A percentile compares a stretch with the other conserved stretches of the same genome.
These are phyloP conservation scores for Cardiospermum halicacabum DNA, from an alignment of 345 rosid species.

Conservation along the genomic window DNA sequence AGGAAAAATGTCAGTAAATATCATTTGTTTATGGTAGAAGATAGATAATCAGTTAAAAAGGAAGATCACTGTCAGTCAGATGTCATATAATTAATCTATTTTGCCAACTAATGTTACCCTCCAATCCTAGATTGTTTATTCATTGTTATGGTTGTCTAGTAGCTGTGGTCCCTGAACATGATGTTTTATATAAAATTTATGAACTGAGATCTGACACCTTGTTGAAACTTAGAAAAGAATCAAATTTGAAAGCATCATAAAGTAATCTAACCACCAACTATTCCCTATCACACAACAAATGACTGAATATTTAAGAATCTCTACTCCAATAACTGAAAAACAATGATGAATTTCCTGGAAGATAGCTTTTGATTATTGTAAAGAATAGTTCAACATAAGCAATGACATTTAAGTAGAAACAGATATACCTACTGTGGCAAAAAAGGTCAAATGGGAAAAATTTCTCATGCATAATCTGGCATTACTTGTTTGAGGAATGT, in stretches of 20 bases:
- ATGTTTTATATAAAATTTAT: constrained; percentile 1
- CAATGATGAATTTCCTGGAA: constrained; percentile 18
- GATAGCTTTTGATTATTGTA: constrained; percentile 17
- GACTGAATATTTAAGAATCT: neutral
- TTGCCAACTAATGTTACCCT: constrained; percentile 12
- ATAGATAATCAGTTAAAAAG: constrained; percentile 10
- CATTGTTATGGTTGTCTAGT: neutral
- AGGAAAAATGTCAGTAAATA: constrained; percentile 14
- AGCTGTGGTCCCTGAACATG: constrained; percentile 5
- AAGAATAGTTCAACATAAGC: constrained; percentile 1
- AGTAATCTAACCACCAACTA: neutral
- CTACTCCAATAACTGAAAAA: constrained; percentile 9
- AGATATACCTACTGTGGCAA: constrained; percentile 22
- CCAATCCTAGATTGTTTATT: constrained; percentile 9
- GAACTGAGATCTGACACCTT: constrained; percentile 3
- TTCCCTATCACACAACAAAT: neutral
- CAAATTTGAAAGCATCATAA: neutral
- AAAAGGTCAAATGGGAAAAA: constrained; percentile 8
- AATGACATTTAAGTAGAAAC: constrained; percentile 4
- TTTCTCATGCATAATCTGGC: constrained; percentile 63
- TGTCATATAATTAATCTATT: neutral
- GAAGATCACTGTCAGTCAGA: constrained; percentile 11
- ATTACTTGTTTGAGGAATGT: constrained; percentile 66
- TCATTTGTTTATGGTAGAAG: constrained; percentile 5
- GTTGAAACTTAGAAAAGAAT: neutral